Conservation (phyloP, 1,139 yeast species). For the Petasospora rhodanensis region DNA sequence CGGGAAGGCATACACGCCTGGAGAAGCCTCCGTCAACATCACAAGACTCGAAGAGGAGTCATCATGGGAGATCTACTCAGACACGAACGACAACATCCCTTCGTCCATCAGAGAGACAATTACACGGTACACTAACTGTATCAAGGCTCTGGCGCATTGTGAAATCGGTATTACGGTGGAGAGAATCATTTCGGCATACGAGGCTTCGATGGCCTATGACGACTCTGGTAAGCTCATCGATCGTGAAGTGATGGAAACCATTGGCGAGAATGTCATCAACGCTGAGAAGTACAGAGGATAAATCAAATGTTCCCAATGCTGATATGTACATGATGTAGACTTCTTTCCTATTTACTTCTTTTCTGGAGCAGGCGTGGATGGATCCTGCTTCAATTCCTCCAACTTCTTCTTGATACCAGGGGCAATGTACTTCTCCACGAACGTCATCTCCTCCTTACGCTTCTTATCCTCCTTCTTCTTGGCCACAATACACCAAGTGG, state of each 20-base stretch:
- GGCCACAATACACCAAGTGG: constrained; percentile 82
- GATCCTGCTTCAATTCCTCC: constrained; percentile 19
- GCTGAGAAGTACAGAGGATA: constrained; percentile 72
- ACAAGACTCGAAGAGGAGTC: constrained; percentile 92
- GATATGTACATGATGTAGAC: too few species aligned
- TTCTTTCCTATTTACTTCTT: background rate
- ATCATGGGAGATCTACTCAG: constrained; percentile 93
- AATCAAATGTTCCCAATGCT: too few species aligned
- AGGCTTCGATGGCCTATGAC: constrained; percentile 77
- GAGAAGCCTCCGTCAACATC: constrained; percentile 62
- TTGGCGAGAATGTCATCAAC: constrained; percentile 72
- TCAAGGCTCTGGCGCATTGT: constrained; percentile 72
- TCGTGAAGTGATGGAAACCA: constrained; percentile 65
- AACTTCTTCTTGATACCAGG: constrained; percentile 24
- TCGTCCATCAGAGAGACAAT: constrained; percentile 64
- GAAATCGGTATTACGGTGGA: constrained; percentile 85
- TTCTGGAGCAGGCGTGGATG: too few species aligned
- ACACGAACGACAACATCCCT: constrained; percentile 72
- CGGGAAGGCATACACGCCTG: constrained; percentile 53
- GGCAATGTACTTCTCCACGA: constrained; percentile 41
- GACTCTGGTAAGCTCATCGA: constrained; percentile 72
- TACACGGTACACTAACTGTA: constrained; percentile 78
- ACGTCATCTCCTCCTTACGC: constrained; percentile 41
- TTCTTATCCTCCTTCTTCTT: constrained; percentile 65
- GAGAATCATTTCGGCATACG: constrained; percentile 77